Evolutionary conservation across 495 filamentous ascomycete genomes (phyloP).

Genomic region (Hypoxylon fuscum): DNA sequence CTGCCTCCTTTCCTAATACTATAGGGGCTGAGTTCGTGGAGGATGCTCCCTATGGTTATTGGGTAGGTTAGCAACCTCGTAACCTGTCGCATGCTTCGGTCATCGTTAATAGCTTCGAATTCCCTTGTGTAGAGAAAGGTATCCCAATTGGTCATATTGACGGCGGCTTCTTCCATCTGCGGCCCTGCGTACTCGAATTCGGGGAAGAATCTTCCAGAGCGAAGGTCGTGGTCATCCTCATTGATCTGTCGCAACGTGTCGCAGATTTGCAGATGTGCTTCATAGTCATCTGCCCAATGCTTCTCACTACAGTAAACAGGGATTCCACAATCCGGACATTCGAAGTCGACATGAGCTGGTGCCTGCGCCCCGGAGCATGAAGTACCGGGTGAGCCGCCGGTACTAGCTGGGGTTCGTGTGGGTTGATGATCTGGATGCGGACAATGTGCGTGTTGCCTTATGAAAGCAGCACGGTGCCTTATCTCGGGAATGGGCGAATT

Average conservation of each 20-base stretch:
- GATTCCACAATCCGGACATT: constrained; percentile 96
- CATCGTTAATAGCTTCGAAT: constrained; percentile 87
- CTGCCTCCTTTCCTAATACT: constrained; percentile 73
- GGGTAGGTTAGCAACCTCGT: constrained; percentile 95
- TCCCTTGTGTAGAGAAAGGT: constrained; percentile 90
- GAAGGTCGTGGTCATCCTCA: constrained; percentile 96
- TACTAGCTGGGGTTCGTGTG: constrained; percentile 69
- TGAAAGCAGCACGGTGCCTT: constrained; percentile 83
- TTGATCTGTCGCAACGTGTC: constrained; percentile 92
- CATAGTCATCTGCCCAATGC: constrained; percentile 95
- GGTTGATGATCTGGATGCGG: constrained; percentile 85
- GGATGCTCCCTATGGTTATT: constrained; percentile 84
- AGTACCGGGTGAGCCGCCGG: constrained; percentile 63
- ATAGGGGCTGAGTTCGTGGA: constrained; percentile 95
- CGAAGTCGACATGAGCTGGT: constrained; percentile 84
- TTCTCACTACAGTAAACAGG: constrained; percentile 92
- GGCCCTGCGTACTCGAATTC: constrained; percentile 91
- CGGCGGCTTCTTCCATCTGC: constrained; percentile 88
- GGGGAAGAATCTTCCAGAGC: constrained; percentile 87
- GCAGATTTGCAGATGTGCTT: constrained; percentile 89
- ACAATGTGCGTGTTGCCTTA: constrained; percentile 89
- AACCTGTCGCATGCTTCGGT: constrained; percentile 86
- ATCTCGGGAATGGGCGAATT: constrained; percentile 87
- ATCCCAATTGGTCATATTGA: constrained; percentile 99
- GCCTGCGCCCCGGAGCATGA: constrained; percentile 58